These are phyloP conservation scores for Termitomyces sp. DNA, from an alignment of 768 basidiomycete genomes.

Conservation along the genomic window DNA sequence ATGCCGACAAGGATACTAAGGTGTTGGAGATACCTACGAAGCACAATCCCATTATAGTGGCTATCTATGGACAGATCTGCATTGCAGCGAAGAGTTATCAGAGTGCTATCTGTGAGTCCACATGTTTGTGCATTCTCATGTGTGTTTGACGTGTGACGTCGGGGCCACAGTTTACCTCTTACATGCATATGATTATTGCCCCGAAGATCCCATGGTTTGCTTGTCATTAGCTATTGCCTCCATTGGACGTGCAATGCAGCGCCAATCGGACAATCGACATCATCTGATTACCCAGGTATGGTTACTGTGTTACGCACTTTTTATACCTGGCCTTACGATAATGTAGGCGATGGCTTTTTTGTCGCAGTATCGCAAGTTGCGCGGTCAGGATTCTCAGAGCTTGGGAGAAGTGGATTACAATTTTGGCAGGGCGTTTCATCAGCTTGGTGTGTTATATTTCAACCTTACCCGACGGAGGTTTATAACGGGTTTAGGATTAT, in stretches of 20 bases:
- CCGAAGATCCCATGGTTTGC: conserved; percentile 81
- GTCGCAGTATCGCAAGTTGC: conserved; percentile 69
- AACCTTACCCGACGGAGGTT: not conserved
- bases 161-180: conserved; percentile 51
- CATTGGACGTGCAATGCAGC: conserved; percentile 85
- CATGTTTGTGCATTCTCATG: not conserved
- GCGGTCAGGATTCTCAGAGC: conserved; percentile 36
- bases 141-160: not conserved
- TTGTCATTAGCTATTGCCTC: conserved; percentile 81
- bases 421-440: conserved; percentile 88
- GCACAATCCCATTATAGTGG: conserved; percentile 63
- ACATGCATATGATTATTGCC: conserved; percentile 82
- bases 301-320: not conserved
- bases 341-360: conserved; percentile 81
- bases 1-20: conserved; percentile 11
- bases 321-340: not conserved
- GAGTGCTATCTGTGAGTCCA: conserved; percentile 76
- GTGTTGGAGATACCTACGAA: conserved; percentile 52
- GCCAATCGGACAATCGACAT: conserved; percentile 92
- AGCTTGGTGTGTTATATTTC: conserved; percentile 56
- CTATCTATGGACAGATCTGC: conserved; percentile 80
- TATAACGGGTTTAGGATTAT: conserved; percentile 48
- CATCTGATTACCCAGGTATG: conserved; percentile 71
- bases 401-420: conserved; percentile 88
- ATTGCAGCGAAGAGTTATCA: conserved; percentile 86